Percentiles rank a stretch among this genome's conserved stretches.
Conservation (phyloP, 371 early-diverging fungal genomes). For the Phascolomyces articulosus region DNA sequence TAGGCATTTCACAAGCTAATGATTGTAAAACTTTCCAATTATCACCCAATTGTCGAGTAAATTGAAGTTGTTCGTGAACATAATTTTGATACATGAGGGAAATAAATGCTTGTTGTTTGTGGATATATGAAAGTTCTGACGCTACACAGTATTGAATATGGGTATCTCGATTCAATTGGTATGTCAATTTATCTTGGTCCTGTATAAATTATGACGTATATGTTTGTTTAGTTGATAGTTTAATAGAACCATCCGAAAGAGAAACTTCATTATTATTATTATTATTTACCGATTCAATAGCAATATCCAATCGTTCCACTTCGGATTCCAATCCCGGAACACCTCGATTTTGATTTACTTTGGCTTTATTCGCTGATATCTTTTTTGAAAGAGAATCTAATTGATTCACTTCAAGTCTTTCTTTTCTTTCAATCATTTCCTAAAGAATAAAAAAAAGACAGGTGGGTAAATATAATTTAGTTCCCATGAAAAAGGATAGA, state of each 20-base stretch:
- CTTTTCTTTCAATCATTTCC: constrained; percentile 40
- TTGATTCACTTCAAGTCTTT: constrained; percentile 35
- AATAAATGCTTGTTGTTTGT: constrained; percentile 47
- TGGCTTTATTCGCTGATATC: constrained; percentile 33
- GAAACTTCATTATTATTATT: background rate
- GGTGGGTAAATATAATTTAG: background rate
- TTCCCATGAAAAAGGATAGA: background rate
- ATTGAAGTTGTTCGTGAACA: constrained; percentile 60
- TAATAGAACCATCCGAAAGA: background rate
- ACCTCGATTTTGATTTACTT: constrained; percentile 44
- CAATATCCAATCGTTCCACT: constrained; percentile 36
- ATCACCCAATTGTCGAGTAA: constrained; percentile 52
- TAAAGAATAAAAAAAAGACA: background rate
- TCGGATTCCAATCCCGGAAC: constrained; percentile 52
- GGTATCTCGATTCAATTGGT: constrained; percentile 32
- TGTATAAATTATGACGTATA: too few species aligned
- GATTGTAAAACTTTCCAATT: constrained; percentile 63
- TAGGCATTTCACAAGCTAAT: constrained; percentile 22
- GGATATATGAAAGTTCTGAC: constrained; percentile 37
- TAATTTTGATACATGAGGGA: constrained; percentile 66
- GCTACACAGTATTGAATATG: constrained; percentile 40
- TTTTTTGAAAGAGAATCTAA: constrained; percentile 39
- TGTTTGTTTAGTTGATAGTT: too few species aligned
- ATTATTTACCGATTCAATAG: constrained; percentile 35
- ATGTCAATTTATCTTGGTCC: constrained; percentile 28